Conservation (phyloP, 2,329 filamentous ascomycete genomes). For the Paecilomyces sp. region DNA sequence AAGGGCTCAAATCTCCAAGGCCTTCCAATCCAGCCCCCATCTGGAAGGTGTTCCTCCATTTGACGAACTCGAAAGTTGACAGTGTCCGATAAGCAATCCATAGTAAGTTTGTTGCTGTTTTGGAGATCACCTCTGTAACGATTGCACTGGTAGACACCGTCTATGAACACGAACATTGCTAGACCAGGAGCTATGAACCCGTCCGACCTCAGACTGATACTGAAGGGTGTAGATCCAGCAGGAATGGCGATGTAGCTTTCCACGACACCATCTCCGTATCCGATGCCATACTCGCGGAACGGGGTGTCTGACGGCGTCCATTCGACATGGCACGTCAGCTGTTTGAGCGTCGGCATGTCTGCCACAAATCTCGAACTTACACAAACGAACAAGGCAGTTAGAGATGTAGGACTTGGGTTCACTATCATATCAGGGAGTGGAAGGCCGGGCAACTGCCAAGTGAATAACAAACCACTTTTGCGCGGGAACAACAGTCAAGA, state of each 20-base stretch:
- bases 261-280: constrained; percentile 46
- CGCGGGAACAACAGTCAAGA: not conserved
- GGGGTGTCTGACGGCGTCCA: constrained; percentile 34
- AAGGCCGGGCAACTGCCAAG: not conserved
- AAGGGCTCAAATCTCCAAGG: constrained; percentile 49
- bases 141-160: constrained; percentile 52
- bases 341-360: constrained; percentile 48
- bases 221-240: constrained; percentile 38
- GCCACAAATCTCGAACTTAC: not conserved
- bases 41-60: constrained; percentile 44
- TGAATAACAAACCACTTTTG: not conserved
- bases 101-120: constrained; percentile 15
- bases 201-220: constrained; percentile 41
- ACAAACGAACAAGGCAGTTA: not conserved
- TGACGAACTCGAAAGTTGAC: constrained; percentile 47
- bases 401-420: not conserved
- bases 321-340: constrained; percentile 47
- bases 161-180: constrained; percentile 50
- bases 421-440: not conserved
- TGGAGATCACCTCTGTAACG: constrained; percentile 42
- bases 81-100: constrained; percentile 22
- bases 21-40: constrained; percentile 43
- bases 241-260: constrained; percentile 48
- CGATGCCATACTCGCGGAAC: constrained; percentile 44
- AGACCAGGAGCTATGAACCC: constrained; percentile 48